Percentiles rank a stretch among this genome's conserved stretches.
Conservation (phyloP, 2,329 filamentous ascomycete species). For the Penicillium sp. region DNA sequence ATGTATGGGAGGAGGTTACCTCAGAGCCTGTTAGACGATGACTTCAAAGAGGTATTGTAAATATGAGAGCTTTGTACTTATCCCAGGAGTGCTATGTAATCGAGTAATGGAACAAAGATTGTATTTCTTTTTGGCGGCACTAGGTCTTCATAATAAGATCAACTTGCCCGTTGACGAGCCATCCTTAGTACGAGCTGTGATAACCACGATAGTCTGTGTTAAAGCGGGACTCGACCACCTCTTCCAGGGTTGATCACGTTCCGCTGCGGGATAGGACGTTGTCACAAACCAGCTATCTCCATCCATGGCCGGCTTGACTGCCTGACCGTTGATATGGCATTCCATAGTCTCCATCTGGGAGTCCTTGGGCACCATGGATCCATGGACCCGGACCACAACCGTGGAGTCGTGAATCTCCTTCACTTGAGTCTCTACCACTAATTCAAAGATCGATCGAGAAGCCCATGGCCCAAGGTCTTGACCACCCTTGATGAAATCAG, state of each 20-base stretch:
- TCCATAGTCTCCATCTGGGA: slow-evolving; percentile 6
- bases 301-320: slow-evolving; percentile 10
- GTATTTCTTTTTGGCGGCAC: background rate
- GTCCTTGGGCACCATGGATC: slow-evolving; percentile 5
- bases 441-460: background rate
- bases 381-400: slow-evolving; percentile 8
- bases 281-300: slow-evolving; percentile 13
- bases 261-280: slow-evolving; percentile 16
- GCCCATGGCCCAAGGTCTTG: background rate
- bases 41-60: background rate
- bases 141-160: slow-evolving; percentile 16
- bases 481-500: slow-evolving; percentile 12
- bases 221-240: slow-evolving; percentile 23
- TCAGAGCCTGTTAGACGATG: slow-evolving; percentile 3
- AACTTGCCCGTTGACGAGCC: slow-evolving; percentile 16
- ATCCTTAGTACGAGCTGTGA: slow-evolving; percentile 12
- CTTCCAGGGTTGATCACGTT: slow-evolving; percentile 21
- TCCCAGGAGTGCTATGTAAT: too few species aligned
- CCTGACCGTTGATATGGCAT: slow-evolving; percentile 21
- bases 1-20: slow-evolving; percentile 12
- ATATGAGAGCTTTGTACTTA: background rate
- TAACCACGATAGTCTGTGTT: slow-evolving; percentile 20
- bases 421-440: slow-evolving; percentile 7
- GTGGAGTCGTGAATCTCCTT: slow-evolving; percentile 8
- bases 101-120: background rate